Evolutionary conservation across 257 asterid genomes (phyloP).

Genomic region (Ehretia macrophylla): DNA sequence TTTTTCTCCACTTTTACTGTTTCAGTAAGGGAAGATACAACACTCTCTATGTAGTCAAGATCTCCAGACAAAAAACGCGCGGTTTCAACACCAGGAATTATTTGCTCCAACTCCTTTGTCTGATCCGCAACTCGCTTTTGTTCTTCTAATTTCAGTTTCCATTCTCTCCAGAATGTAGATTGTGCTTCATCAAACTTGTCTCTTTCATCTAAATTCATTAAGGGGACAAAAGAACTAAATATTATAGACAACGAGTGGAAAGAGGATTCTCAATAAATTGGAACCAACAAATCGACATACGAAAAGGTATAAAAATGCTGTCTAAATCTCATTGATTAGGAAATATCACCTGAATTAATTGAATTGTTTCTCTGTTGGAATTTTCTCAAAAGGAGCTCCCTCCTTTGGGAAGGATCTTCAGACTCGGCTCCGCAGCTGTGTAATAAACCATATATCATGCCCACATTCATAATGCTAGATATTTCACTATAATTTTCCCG

Average conservation of each 20-base stretch:
- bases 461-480: constrained; percentile 82
- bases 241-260: constrained; percentile 3
- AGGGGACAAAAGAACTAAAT: constrained; percentile 14
- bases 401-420: constrained; percentile 73
- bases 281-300: constrained; percentile 14
- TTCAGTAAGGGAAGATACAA: constrained; percentile 65
- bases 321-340: constrained; percentile 12
- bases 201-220: constrained; percentile 58
- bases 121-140: constrained; percentile 79
- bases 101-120: constrained; percentile 80
- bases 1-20: constrained; percentile 71
- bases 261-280: constrained; percentile 7
- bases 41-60: constrained; percentile 61
- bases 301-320: constrained; percentile 8
- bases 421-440: constrained; percentile 73
- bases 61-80: constrained; percentile 83
- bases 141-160: constrained; percentile 91
- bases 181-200: constrained; percentile 73
- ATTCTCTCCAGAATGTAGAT: constrained; percentile 95
- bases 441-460: constrained; percentile 81
- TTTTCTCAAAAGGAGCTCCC: constrained; percentile 60
- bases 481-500: constrained; percentile 68
- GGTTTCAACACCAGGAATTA: constrained; percentile 89
- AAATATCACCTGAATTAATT: constrained; percentile 63
- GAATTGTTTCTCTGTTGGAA: constrained; percentile 63